Evolutionary conservation across 805 yeast species (phyloP).

Genomic region (Wickerhamiella sorbophila): DNA sequence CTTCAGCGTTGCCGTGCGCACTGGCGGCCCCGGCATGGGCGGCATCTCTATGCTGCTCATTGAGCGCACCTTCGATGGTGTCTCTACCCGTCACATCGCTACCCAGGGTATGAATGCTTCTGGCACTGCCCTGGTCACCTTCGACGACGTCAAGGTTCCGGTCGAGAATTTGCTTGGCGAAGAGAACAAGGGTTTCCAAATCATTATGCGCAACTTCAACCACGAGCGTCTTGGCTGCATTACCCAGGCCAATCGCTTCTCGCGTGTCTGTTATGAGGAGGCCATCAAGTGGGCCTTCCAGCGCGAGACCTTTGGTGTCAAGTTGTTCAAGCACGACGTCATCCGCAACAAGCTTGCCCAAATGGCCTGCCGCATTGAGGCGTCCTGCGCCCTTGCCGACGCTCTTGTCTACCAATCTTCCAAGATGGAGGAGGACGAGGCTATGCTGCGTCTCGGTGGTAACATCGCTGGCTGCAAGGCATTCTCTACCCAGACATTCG

Average conservation of each 20-base stretch:
- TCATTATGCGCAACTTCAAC: conserved; percentile 32
- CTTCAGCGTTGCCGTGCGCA: conserved; percentile 33
- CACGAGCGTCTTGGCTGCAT: conserved; percentile 33
- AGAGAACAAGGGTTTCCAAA: conserved; percentile 32
- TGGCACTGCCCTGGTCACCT: conserved; percentile 29
- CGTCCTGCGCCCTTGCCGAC: conserved; percentile 29
- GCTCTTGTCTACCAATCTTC: conserved; percentile 25
- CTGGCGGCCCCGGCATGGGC: conserved; percentile 29
- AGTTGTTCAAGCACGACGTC: conserved; percentile 30
- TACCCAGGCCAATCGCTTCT: conserved; percentile 29
- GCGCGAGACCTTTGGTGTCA: conserved; percentile 31
- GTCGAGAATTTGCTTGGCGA: conserved; percentile 30
- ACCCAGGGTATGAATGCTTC: conserved; percentile 32
- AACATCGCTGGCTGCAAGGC: conserved; percentile 33
- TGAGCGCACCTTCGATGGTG: conserved; percentile 29
- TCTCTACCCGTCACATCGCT: conserved; percentile 26
- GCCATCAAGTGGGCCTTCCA: conserved; percentile 31
- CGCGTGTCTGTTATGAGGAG: conserved; percentile 31
- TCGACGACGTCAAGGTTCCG: conserved; percentile 34
- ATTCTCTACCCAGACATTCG: conserved; percentile 28
- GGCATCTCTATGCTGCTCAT: conserved; percentile 30
- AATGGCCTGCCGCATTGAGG: conserved; percentile 30
- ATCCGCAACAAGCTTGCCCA: conserved; percentile 31
- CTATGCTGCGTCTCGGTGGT: conserved; percentile 31
- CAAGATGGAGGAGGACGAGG: conserved; percentile 27